These are phyloP conservation scores for Talaromyces borbonicus DNA, from an alignment of 495 filamentous ascomycete species.

Conservation along the genomic window DNA sequence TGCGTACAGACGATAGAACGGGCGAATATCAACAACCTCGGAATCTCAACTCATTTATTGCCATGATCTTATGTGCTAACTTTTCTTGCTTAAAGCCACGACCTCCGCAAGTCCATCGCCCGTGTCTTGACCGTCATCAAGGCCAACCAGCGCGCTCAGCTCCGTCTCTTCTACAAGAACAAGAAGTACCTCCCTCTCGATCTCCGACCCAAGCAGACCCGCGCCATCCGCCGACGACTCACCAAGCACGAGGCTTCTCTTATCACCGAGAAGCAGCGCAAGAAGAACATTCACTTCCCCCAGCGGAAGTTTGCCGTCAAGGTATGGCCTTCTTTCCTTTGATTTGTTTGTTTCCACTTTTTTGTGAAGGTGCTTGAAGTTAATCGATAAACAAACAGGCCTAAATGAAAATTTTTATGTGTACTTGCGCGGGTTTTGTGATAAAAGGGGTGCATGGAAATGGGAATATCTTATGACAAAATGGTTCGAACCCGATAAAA, in stretches of 20 bases:
- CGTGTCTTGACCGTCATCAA: constrained; percentile 98
- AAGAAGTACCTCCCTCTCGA: constrained; percentile 98
- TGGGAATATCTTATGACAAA: constrained; percentile 1
- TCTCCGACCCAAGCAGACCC: constrained; percentile 93
- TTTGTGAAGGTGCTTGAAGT: too few relatives aligned
- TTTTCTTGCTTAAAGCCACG: constrained; percentile 53
- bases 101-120: constrained; percentile 98
- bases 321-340: constrained; percentile 43
- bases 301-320: constrained; percentile 98
- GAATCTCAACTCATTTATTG: too few relatives aligned
- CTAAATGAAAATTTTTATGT: constrained; percentile 19
- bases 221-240: constrained; percentile 86
- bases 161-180: constrained; percentile 98
- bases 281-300: constrained; percentile 92
- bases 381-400: constrained; percentile 16
- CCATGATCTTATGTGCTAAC: neutral
- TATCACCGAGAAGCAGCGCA: constrained; percentile 82
- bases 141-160: constrained; percentile 93
- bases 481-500: constrained; percentile 2
- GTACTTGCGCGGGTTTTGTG: constrained; percentile 6
- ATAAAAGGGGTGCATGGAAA: constrained; percentile 16
- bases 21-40: neutral
- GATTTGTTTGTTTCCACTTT: too few relatives aligned
- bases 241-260: constrained; percentile 77
- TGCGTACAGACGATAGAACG: constrained; percentile 3